phyloP scores from a whole-genome alignment of 2,329 filamentous ascomycete species.

The Huntiella moniliformis region DNA sequence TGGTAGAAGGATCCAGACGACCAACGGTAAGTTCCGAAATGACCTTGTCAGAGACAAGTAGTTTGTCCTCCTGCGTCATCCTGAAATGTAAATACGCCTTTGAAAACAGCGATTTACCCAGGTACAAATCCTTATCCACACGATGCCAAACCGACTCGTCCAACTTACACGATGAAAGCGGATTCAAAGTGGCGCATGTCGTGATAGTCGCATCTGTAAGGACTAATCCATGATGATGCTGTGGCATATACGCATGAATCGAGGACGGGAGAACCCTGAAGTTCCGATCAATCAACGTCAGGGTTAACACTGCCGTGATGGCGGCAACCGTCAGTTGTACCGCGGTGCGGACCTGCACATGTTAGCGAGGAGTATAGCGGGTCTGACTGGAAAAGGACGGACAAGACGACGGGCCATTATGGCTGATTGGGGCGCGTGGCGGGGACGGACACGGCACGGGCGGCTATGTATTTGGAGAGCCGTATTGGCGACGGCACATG shows the following conservation, averaged over 20 bases:
- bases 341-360: conserved; percentile 41
- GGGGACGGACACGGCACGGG: too few species aligned
- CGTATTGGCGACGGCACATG: too few species aligned
- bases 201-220: conserved; percentile 70
- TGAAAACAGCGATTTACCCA: conserved; percentile 53
- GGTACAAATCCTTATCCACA: conserved; percentile 75
- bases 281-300: conserved; percentile 72
- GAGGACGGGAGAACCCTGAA: conserved; percentile 71
- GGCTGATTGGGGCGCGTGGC: neutral
- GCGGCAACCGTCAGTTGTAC: conserved; percentile 54
- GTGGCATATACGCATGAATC: conserved; percentile 72
- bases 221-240: conserved; percentile 66
- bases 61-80: conserved; percentile 71
- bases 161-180: conserved; percentile 57
- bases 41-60: conserved; percentile 54
- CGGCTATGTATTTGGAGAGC: too few species aligned
- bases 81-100: conserved; percentile 68
- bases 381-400: neutral
- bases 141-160: conserved; percentile 58
- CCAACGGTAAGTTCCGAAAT: conserved; percentile 64
- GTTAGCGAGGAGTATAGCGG: neutral
- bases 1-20: conserved; percentile 42
- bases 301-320: conserved; percentile 46
- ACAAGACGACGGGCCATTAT: conserved; percentile 9
- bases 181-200: conserved; percentile 56